phyloP scores from a whole-genome alignment of 768 basidiomycete species.

The Russula vinacea region DNA sequence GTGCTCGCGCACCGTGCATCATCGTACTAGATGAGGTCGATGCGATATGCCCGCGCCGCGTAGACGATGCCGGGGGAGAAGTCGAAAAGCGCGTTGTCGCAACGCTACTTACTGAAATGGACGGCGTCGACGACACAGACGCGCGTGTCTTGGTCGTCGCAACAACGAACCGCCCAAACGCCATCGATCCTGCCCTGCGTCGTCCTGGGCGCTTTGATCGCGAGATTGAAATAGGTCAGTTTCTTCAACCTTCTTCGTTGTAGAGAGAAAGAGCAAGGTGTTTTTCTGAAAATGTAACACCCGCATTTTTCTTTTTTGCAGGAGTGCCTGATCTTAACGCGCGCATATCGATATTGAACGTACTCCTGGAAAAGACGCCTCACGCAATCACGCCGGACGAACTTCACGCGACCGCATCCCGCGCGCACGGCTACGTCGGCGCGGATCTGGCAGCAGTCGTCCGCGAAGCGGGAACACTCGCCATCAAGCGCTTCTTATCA shows the following conservation, averaged over 20 bases:
- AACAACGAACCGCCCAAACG: slow-evolving; percentile 93
- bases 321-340: slow-evolving; percentile 88
- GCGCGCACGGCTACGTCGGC: slow-evolving; percentile 94
- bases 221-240: slow-evolving; percentile 89
- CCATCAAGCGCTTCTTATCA: slow-evolving; percentile 80
- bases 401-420: slow-evolving; percentile 63
- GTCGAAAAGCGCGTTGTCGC: slow-evolving; percentile 96
- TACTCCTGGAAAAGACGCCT: slow-evolving; percentile 78
- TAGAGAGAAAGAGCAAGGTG: not conserved
- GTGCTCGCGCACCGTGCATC: slow-evolving; percentile 80
- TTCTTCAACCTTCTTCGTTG: slow-evolving; percentile 3
- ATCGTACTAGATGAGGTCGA: slow-evolving; percentile 96
- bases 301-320: slow-evolving; percentile 34
- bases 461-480: slow-evolving; percentile 86
- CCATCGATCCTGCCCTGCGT: slow-evolving; percentile 89
- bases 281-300: not conserved
- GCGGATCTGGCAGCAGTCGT: slow-evolving; percentile 92
- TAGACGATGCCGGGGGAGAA: slow-evolving; percentile 88
- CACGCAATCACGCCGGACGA: slow-evolving; percentile 60
- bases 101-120: slow-evolving; percentile 89
- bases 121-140: slow-evolving; percentile 68
- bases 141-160: slow-evolving; percentile 89
- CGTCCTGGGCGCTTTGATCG: slow-evolving; percentile 90
- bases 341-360: slow-evolving; percentile 80
- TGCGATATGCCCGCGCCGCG: slow-evolving; percentile 85